Percentiles rank a stretch among this genome's conserved stretches.
Evolutionary conservation across 208 protist genomes (phyloP).

Genomic region (Trypanosoma avium): DNA sequence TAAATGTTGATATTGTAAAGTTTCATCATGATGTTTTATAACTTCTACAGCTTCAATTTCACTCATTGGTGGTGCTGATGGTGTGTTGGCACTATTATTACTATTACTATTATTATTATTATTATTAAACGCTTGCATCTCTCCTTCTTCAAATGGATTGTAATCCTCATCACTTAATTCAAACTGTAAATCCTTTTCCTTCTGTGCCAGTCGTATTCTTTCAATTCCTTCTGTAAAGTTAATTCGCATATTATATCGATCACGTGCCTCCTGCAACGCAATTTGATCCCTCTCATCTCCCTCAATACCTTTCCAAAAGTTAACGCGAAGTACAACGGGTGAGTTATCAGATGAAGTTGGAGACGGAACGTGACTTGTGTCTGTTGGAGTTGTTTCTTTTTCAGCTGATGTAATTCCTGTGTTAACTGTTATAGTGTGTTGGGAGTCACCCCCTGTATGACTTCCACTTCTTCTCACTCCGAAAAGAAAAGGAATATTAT

Average conservation of each 20-base stretch:
- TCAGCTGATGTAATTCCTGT: too few species aligned
- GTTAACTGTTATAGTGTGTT: not conserved
- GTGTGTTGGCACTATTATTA: not conserved
- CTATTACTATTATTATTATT: not conserved
- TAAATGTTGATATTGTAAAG: too few species aligned
- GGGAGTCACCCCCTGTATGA: not conserved
- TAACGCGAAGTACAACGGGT: not conserved
- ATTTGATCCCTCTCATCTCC: slow-evolving; percentile 60
- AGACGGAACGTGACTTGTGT: not conserved
- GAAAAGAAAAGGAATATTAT: too few species aligned
- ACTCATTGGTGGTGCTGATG: not conserved
- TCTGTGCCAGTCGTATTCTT: slow-evolving; percentile 36
- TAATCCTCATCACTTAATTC: slow-evolving; percentile 29
- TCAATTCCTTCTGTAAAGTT: slow-evolving; percentile 44
- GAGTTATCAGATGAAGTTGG: not conserved
- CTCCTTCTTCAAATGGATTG: not conserved
- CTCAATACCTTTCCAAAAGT: slow-evolving; percentile 41
- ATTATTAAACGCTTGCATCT: not conserved
- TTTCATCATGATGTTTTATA: not conserved
- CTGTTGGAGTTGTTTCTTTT: too few species aligned
- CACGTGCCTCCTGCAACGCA: slow-evolving; percentile 62
- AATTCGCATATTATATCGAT: slow-evolving; percentile 61
- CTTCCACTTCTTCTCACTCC: not conserved
- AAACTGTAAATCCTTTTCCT: slow-evolving; percentile 42
- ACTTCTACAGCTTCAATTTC: not conserved